Base-by-base conservation (phyloP, 2,329 filamentous ascomycete genomes). In the Purpureocillium lavendulum region DNA sequence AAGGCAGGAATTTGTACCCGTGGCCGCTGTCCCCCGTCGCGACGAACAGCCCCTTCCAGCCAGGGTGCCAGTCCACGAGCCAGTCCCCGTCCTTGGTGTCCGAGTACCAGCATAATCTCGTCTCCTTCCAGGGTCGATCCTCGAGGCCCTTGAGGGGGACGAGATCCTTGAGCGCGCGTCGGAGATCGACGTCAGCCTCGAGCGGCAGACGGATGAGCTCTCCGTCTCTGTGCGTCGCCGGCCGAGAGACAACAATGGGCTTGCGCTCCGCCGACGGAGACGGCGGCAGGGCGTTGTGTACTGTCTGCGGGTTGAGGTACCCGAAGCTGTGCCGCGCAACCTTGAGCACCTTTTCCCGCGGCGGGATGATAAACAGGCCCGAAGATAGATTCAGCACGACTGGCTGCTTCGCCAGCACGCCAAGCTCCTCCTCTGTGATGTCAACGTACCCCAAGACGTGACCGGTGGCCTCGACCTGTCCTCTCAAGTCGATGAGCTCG, bases 371-470 rank as follows among this genome's bases (percentile, higher is more conserved):
- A 67, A 88, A 90, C 43, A 84, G 70, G 8, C 84, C 84, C 2
- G 72, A 77, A 36, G 70, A 75, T 48, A 89, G 68, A 61, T 87
- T 87, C 31, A 90, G 63, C 16, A 86, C 62, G 2, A 87, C 83
- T 0, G 89, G 89, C 53, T 81, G 78, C 28, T 75, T 63, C 32
- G 67, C 67, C 10, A 95, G 67, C 4, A 60, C 59, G 13, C 67
- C 66, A 60, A 89, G 79, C 61, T 96, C 89, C 5, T 75, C 73
- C 13, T 77, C 65, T 0, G 79, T 83, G 50, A 97, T 73, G 46
- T 78, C 70, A 48, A 95, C 66, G 64, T 94, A 96, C 11, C 75
- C 83, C 18, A 97, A 57, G 1, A 77, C 75, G 53, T 97, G 90
- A 12, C 87, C 90, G 0, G 87, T 94, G 3, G 89, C 84, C 46